phyloP scores from a whole-genome alignment of 257 asterid species.

The Anisodus tanguticus region DNA sequence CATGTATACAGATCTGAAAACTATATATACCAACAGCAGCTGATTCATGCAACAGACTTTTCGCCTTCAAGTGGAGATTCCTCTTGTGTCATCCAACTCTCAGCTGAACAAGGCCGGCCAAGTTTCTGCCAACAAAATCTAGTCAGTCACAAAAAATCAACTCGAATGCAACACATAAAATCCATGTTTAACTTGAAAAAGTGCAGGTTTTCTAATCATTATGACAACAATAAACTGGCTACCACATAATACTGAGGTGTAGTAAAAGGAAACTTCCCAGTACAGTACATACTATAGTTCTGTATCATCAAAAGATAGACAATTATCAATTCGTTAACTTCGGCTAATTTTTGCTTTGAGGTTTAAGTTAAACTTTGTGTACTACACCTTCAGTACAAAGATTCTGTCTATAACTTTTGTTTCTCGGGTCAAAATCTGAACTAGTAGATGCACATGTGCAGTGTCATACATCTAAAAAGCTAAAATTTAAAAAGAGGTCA shows the following conservation, averaged over 20 bases:
- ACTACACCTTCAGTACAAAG: background rate
- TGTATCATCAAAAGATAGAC: background rate
- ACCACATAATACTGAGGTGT: background rate
- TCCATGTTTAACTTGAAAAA: background rate
- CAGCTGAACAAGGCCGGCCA: conserved; percentile 44
- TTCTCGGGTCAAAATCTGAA: background rate
- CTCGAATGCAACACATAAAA: background rate
- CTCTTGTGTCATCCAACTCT: conserved; percentile 36
- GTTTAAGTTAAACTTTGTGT: background rate
- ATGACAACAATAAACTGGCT: background rate
- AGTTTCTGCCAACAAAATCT: conserved; percentile 48
- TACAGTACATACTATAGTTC: background rate
- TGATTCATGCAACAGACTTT: background rate
- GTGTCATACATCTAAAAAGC: too few relatives aligned
- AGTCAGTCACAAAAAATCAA: conserved; percentile 4
- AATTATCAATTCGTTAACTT: background rate
- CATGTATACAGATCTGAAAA: background rate
- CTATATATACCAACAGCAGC: background rate
- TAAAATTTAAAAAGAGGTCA: background rate
- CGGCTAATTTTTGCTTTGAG: background rate
- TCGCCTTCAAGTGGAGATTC: conserved; percentile 18
- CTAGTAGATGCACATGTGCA: background rate
- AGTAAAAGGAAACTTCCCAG: background rate
- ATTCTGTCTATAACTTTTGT: background rate
- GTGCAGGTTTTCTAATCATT: background rate